Evolutionary conservation across 495 filamentous ascomycete species (phyloP), one percentile per base, ranked within the genome.

Genomic region (Annulohypoxylon maeteangense): DNA sequence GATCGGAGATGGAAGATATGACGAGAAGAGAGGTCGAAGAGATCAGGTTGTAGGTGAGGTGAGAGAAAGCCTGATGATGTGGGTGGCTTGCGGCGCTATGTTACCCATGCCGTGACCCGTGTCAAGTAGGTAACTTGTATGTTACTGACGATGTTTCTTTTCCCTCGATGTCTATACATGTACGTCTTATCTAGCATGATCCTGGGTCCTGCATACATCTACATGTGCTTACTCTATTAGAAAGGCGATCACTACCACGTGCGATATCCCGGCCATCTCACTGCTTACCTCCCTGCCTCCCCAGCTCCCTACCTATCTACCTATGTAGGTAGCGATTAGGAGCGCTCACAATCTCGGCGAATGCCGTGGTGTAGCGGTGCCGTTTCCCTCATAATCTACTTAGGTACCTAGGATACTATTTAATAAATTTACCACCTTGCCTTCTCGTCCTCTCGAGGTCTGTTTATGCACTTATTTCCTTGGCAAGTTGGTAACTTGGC

Each of bases 301-400:
- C n/a, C n/a, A n/a, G n/a, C n/a, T n/a, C n/a, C n/a, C n/a, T n/a
- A n/a, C n/a, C n/a, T n/a, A n/a, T n/a, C n/a, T n/a, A n/a, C n/a
- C n/a, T n/a, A n/a, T n/a, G n/a, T n/a, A 34, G 16, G 34, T 47
- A 20, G 38, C 29, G 55, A 67, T 67, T 61, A 67, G 65, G 51
- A 47, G 56, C 55, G 65, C 11, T 61, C 56, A 32, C 36, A 60
- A 67, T 67, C 65, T 67, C 65, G 56, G 65, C 61, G 56, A 54
- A 67, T 55, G 27, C 32, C 45, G 65, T 38, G 53, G 40, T 34
- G 42, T 29, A 18, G 31, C 50, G 48, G 14, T 22, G 29, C 25
- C 36, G 36, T 40, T 40, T 40, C 36, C 25, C n/a, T n/a, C n/a
- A n/a, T n/a, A n/a, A n/a, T n/a, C n/a, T n/a, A n/a, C n/a, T n/a